Evolutionary conservation across 1,284 basidiomycete genomes (phyloP).

Genomic region (Rhodotorula sp.): DNA sequence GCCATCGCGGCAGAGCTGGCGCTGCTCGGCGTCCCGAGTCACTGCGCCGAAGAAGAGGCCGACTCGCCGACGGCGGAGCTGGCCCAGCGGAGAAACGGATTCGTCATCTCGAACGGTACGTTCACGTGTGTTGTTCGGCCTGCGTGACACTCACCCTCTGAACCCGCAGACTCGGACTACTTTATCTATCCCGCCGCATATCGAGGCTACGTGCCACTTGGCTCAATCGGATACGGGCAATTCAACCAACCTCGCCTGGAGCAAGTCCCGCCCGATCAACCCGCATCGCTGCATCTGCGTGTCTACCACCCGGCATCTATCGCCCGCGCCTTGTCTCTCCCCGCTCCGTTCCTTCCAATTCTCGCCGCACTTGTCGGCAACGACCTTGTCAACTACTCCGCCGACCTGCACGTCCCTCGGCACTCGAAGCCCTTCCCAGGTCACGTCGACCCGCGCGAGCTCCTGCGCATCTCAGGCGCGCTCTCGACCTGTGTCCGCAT

Average conservation of each 20-base stretch:
- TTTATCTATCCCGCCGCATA: constrained; percentile 34
- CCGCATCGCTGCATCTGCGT: constrained; percentile 53
- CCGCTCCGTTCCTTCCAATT: constrained; percentile 72
- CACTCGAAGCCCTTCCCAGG: constrained; percentile 26
- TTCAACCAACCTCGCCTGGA: constrained; percentile 17
- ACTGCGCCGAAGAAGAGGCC: constrained; percentile 80
- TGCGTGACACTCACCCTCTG: constrained; percentile 47
- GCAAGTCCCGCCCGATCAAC: neutral
- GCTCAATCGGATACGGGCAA: constrained; percentile 49
- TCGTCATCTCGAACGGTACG: constrained; percentile 52
- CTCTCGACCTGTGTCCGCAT: constrained; percentile 8
- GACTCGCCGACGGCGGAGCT: constrained; percentile 82
- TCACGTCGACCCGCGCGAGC: constrained; percentile 9
- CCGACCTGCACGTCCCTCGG: constrained; percentile 42
- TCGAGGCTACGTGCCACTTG: constrained; percentile 44
- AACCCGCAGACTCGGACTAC: constrained; percentile 33
- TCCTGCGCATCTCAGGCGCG: constrained; percentile 15
- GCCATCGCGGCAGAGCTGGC: constrained; percentile 21
- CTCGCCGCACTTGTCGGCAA: constrained; percentile 84
- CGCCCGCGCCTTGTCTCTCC: constrained; percentile 67
- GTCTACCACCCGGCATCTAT: constrained; percentile 67
- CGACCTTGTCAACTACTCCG: constrained; percentile 65
- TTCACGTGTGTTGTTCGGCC: constrained; percentile 68
- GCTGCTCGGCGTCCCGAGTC: constrained; percentile 54
- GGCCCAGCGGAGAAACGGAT: constrained; percentile 70